These are phyloP conservation scores for Exophiala xenobiotica DNA, from an alignment of 2,329 filamentous ascomycete species.

Conservation along the genomic window DNA sequence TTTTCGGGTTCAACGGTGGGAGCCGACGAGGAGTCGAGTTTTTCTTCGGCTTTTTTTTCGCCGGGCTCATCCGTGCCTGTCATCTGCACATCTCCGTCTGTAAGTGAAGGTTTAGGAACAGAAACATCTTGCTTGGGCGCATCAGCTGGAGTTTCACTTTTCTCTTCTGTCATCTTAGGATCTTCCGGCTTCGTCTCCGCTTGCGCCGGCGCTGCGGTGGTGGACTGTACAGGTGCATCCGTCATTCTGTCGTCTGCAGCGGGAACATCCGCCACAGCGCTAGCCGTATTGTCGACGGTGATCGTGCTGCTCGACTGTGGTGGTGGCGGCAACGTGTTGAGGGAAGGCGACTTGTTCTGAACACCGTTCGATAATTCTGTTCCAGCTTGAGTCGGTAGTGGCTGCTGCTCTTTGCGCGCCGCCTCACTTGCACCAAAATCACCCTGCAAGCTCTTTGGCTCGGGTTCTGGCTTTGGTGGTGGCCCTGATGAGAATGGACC, in stretches of 20 bases:
- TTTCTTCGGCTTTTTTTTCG: neutral
- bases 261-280: neutral
- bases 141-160: constrained; percentile 1
- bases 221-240: too few species aligned
- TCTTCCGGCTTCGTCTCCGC: neutral
- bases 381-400: neutral
- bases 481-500: neutral
- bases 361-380: neutral
- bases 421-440: constrained; percentile 17
- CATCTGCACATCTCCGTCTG: neutral
- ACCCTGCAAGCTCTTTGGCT: constrained; percentile 24
- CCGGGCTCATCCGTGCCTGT: neutral
- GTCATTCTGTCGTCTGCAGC: too few species aligned
- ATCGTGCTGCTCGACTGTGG: neutral
- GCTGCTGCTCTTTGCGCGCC: neutral
- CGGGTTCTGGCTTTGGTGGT: constrained; percentile 10
- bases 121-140: too few species aligned
- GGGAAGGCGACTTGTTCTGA: neutral
- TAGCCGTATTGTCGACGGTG: neutral
- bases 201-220: constrained; percentile 10
- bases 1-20: neutral
- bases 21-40: neutral
- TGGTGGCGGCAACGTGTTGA: neutral
- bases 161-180: neutral
- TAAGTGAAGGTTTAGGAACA: neutral